Percentiles rank a stretch among this genome's conserved stretches.
Conservation (phyloP, 2,329 filamentous ascomycete genomes). For the Ophiostoma triangulosporum region DNA sequence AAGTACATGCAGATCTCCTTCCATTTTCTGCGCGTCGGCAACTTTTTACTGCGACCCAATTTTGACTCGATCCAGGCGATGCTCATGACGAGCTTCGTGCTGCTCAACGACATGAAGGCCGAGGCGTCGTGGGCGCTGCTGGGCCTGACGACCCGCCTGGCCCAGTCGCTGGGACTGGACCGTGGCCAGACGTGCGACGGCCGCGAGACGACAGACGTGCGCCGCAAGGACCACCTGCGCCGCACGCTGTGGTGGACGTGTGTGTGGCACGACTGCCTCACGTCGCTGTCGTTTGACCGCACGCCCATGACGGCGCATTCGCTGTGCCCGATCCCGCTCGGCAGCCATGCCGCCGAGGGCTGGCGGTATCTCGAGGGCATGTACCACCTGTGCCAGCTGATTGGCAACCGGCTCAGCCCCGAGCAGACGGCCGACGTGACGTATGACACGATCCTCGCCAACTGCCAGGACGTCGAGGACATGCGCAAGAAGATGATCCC, state of each 20-base stretch:
- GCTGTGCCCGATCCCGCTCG: conserved; percentile 38
- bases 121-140: conserved; percentile 54
- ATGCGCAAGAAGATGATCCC: conserved; percentile 34
- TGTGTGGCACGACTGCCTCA: conserved; percentile 53
- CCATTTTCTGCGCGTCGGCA: conserved; percentile 49
- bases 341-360: conserved; percentile 30
- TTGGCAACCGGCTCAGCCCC: conserved; percentile 43
- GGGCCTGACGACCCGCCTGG: conserved; percentile 50
- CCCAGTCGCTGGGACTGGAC: conserved; percentile 50
- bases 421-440: conserved; percentile 35
- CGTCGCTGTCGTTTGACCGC: conserved; percentile 53
- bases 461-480: conserved; percentile 41
- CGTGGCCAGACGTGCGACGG: conserved; percentile 27
- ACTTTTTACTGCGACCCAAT: conserved; percentile 49
- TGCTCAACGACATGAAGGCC: conserved; percentile 57
- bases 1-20: conserved; percentile 51
- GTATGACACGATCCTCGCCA: conserved; percentile 42
- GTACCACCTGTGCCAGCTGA: conserved; percentile 49
- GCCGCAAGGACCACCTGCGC: conserved; percentile 37
- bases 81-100: conserved; percentile 47
- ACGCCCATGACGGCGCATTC: conserved; percentile 49
- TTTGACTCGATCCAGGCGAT: conserved; percentile 53
- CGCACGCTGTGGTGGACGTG: conserved; percentile 51
- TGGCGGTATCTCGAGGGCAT: conserved; percentile 50
- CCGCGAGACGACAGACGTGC: conserved; percentile 31